A percentile compares a stretch with the other conserved stretches of the same genome.
Conservation (phyloP, 805 yeast species). For the Saturnispora silvae region DNA sequence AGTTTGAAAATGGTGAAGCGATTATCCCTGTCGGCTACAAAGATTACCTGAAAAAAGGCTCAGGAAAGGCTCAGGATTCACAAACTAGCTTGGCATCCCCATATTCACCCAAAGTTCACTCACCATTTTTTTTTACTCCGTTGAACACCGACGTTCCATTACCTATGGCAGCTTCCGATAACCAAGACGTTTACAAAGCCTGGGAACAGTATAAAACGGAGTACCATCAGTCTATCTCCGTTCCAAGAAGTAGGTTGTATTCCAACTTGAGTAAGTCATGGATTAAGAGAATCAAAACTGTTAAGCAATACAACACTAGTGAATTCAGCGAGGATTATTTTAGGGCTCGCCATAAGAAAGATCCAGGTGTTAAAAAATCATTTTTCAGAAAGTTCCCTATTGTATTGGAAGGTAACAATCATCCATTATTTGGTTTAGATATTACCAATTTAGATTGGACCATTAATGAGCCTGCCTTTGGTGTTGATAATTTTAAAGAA, state of each 20-base stretch:
- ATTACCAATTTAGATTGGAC: constrained; percentile 18
- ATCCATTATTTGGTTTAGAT: constrained; percentile 43
- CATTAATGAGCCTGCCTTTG: constrained; percentile 45
- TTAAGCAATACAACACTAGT: constrained; percentile 1
- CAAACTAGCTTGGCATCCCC: neutral
- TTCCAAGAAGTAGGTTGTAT: constrained; percentile 20
- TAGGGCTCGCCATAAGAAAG: constrained; percentile 11
- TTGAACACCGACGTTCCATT: neutral
- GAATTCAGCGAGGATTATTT: neutral
- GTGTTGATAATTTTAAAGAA: constrained; percentile 35
- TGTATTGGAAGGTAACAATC: constrained; percentile 25
- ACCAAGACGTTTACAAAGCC: constrained; percentile 18
- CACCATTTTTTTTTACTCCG: neutral
- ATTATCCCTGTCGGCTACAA: constrained; percentile 8
- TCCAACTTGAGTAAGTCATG: constrained; percentile 25
- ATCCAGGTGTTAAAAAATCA: constrained; percentile 19
- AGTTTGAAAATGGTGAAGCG: constrained; percentile 14
- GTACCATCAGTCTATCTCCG: constrained; percentile 16
- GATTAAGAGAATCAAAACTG: constrained; percentile 19
- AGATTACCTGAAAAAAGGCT: neutral
- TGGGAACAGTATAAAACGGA: constrained; percentile 16
- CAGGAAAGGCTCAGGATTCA: no score
- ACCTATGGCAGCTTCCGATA: constrained; percentile 16
- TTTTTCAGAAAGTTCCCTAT: constrained; percentile 23
- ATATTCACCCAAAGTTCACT: neutral